A percentile compares a stretch with the other conserved stretches of the same genome.
Conservation (phyloP, 495 filamentous ascomycete species). For the Terfezia claveryi region DNA sequence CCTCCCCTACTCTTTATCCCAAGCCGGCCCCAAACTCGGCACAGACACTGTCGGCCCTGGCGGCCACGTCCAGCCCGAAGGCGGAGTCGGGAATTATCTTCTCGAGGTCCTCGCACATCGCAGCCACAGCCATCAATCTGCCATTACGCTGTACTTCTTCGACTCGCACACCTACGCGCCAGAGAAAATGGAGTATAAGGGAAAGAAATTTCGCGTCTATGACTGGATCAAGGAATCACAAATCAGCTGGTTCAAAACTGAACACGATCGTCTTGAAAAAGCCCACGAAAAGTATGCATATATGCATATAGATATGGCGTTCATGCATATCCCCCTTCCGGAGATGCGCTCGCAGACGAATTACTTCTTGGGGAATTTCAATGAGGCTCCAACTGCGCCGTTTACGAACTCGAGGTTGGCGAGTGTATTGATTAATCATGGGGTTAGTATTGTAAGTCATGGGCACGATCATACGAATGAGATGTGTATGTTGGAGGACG, state of each 20-base stretch:
- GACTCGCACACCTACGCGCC: constrained; percentile 86
- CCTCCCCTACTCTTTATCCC: constrained; percentile 71
- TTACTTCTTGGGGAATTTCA: constrained; percentile 40
- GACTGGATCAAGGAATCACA: constrained; percentile 91
- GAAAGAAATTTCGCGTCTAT: constrained; percentile 37
- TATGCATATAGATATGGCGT: constrained; percentile 87
- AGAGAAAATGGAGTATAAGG: constrained; percentile 51
- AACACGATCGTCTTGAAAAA: constrained; percentile 42
- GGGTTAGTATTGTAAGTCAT: constrained; percentile 64
- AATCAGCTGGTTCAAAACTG: constrained; percentile 79
- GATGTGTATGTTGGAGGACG: constrained; percentile 49
- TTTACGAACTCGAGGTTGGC: constrained; percentile 71
- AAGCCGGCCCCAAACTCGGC: constrained; percentile 44
- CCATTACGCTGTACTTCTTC: constrained; percentile 77
- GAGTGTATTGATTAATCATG: constrained; percentile 64
- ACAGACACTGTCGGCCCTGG: constrained; percentile 6
- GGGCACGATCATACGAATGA: constrained; percentile 97
- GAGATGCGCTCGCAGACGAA: constrained; percentile 43
- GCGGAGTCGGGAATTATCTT: constrained; percentile 85
- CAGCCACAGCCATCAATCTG: constrained; percentile 49
- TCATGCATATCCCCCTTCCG: constrained; percentile 74
- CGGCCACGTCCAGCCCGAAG: constrained; percentile 31
- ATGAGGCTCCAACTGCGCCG: constrained; percentile 65
- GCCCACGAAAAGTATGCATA: constrained; percentile 61
- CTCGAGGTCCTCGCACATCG: constrained; percentile 68